phyloP scores from a whole-genome alignment of 805 yeast genomes.

The Yarrowia sp. region DNA sequence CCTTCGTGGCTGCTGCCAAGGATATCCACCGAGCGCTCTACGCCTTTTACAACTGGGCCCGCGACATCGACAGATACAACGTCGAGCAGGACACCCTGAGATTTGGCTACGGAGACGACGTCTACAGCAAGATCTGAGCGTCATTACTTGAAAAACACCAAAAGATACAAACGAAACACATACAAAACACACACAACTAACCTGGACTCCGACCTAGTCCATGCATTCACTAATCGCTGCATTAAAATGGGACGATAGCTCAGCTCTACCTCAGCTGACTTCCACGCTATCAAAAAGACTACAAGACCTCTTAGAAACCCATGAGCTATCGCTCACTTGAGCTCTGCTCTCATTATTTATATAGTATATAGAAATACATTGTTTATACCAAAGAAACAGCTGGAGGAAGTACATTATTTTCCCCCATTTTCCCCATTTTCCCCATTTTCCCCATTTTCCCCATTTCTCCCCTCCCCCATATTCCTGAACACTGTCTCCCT shows the following conservation, averaged over 20 bases:
- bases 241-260: too few relatives aligned
- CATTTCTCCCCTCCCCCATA: too few relatives aligned
- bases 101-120: conserved; percentile 30
- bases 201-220: conserved; percentile 20
- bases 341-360: conserved; percentile 14
- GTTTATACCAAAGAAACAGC: not conserved
- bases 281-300: not conserved
- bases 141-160: not conserved
- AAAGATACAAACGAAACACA: too few relatives aligned
- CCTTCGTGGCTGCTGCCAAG: conserved; percentile 33
- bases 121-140: conserved; percentile 16
- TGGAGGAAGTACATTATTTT: too few relatives aligned
- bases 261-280: not conserved
- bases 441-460: too few relatives aligned
- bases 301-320: not conserved
- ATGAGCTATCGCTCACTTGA: not conserved
- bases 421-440: too few relatives aligned
- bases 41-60: conserved; percentile 37
- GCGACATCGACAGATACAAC: conserved; percentile 29
- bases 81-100: conserved; percentile 34
- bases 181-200: conserved; percentile 6
- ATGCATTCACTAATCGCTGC: conserved; percentile 4
- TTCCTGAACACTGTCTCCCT: not conserved
- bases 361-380: conserved; percentile 28
- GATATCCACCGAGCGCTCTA: conserved; percentile 36